Conservation (phyloP, 2,329 filamentous ascomycete genomes). For the Fusarium tricinctum region DNA sequence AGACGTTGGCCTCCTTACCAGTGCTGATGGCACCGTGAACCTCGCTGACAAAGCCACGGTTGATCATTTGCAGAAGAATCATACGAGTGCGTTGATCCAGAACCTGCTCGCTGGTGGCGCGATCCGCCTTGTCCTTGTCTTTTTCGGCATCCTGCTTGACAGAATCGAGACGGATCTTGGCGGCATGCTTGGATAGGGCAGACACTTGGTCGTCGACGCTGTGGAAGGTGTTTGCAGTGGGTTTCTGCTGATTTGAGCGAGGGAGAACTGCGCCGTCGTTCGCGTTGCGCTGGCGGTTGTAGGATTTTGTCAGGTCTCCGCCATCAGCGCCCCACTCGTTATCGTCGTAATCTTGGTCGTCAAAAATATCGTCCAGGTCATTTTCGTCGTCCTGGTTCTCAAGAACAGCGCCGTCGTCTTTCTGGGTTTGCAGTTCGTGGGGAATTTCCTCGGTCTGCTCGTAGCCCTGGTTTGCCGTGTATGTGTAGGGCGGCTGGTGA, state of each 20-base stretch:
- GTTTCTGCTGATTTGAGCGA: conserved; percentile 83
- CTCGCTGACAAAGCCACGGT: conserved; percentile 88
- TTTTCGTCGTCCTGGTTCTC: conserved; percentile 45
- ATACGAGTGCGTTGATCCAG: conserved; percentile 94
- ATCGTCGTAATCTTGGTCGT: conserved; percentile 71
- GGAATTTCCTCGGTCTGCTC: conserved; percentile 55
- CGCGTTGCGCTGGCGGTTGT: conserved; percentile 84
- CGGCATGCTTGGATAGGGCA: conserved; percentile 85
- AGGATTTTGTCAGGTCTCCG: conserved; percentile 84
- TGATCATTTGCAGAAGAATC: conserved; percentile 97
- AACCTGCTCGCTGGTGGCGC: conserved; percentile 94
- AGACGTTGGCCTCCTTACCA: conserved; percentile 98
- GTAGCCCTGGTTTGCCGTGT: conserved; percentile 62
- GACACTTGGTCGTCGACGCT: conserved; percentile 90
- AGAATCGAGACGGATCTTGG: conserved; percentile 84
- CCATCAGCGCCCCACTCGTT: conserved; percentile 72
- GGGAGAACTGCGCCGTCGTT: conserved; percentile 70
- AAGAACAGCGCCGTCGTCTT: conserved; percentile 44
- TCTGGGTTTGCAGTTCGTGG: conserved; percentile 51
- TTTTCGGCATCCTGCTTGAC: conserved; percentile 67
- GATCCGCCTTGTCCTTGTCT: conserved; percentile 89
- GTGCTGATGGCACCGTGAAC: conserved; percentile 96
- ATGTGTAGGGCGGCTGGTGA: conserved; percentile 61
- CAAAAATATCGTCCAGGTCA: conserved; percentile 51
- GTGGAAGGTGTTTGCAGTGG: conserved; percentile 81